Base-by-base conservation (phyloP, 306 rosid genomes). In the Cajanus cajan region DNA sequence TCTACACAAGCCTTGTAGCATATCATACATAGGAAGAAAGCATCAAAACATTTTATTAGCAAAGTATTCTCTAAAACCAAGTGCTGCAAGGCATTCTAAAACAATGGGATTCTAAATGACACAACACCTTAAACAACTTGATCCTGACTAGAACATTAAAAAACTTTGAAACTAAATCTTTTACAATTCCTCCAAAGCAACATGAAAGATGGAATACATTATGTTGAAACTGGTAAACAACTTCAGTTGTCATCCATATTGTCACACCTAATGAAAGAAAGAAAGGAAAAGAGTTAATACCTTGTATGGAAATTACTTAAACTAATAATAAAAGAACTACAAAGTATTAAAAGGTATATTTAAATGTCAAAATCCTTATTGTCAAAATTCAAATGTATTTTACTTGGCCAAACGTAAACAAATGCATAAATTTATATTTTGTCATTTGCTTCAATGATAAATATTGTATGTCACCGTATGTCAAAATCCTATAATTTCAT, bases 151-250 rank as follows among this genome's bases (percentile, higher is more conserved):
- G 18, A 44, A 18, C 48, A 62, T 16, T 12, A 31, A 11, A n/a
- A 19, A 33, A 75, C 18, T n/a, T 18, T 45, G 21, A 45, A 12
- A 61, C 80, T 69, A 74, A 51, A 74, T 22, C 48, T 39, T 66
- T 64, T 12, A 33, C 22, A 73, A 8, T 59, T 67, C 11, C 21
- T 67, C 52, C 62, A 19, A 69, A 62, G 45, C 19, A 31, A 45
- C 71, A 54, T 28, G 21, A 73, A 69, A 78, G 85, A 61, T 18
- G 51, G 76, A 83, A 65, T 78, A 62, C 78, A 64, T 81, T 90
- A 96, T 98, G 83, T 82, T 84, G 88, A 83, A 6, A 3, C 8
- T 4, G 93, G 93, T 5, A 0, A 0, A 76, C 47, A 91, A 66
- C 7, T 4, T 57, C 90, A 58, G 80, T 7, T 75, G 80, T 93